phyloP scores from a whole-genome alignment of 176 grass and related monocot genomes.

The Puccinellia tenuiflora region DNA sequence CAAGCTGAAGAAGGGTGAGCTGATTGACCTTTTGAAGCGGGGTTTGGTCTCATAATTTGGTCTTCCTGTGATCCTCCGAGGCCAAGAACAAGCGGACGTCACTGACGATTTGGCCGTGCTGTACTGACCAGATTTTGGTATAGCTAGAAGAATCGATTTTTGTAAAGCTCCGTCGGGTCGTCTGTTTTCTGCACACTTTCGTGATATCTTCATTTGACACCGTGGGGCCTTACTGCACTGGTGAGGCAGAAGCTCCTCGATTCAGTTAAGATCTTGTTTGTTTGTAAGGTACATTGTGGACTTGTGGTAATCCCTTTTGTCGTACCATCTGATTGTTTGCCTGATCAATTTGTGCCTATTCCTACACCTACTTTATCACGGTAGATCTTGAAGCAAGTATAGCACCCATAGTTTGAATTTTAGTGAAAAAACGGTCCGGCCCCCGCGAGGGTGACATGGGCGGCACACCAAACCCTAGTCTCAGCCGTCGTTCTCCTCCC shows the following conservation, averaged over 20 bases:
- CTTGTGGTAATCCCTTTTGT: too few species aligned
- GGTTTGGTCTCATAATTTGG: neutral
- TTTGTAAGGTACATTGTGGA: too few species aligned
- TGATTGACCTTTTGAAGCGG: slow-evolving; percentile 52
- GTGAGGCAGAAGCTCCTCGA: neutral
- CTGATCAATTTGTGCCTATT: too few species aligned
- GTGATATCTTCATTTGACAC: neutral
- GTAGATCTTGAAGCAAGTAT: too few species aligned
- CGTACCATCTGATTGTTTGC: too few species aligned
- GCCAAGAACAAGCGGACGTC: neutral
- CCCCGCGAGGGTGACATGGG: too few species aligned
- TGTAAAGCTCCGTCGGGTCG: neutral
- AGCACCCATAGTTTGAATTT: too few species aligned
- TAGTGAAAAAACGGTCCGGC: too few species aligned
- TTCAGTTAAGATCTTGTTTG: too few species aligned
- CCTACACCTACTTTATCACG: too few species aligned
- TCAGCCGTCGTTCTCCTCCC: too few species aligned
- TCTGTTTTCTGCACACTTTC: neutral
- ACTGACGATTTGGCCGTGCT: neutral
- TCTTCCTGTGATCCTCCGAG: neutral
- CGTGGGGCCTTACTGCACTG: neutral
- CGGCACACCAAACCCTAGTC: too few species aligned
- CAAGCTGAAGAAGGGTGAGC: slow-evolving; percentile 58
- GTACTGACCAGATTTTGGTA: neutral
- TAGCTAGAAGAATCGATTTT: neutral